A percentile compares a stretch with the other conserved stretches of the same genome.
Evolutionary conservation across 768 basidiomycete species (phyloP).

Genomic region (Tephrocybe sp.): DNA sequence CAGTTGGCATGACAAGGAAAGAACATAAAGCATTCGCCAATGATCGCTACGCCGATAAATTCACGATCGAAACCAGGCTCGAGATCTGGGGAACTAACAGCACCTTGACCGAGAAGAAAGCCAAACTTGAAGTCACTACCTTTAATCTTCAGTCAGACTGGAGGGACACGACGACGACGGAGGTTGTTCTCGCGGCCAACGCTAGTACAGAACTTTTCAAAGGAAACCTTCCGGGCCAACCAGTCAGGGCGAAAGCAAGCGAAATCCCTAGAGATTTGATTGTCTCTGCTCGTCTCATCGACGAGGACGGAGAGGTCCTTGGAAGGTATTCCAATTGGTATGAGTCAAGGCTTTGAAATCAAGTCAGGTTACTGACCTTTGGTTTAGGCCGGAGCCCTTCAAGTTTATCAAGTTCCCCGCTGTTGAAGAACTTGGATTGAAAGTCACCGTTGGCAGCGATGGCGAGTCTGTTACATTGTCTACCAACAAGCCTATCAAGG

Average conservation of each 20-base stretch:
- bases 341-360: slow-evolving; percentile 23
- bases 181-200: slow-evolving; percentile 63
- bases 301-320: slow-evolving; percentile 52
- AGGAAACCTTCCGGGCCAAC: slow-evolving; percentile 70
- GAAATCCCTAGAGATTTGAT: slow-evolving; percentile 67
- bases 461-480: slow-evolving; percentile 60
- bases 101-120: slow-evolving; percentile 55
- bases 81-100: slow-evolving; percentile 91
- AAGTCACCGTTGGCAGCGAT: slow-evolving; percentile 44
- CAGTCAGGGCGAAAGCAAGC: slow-evolving; percentile 60
- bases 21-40: slow-evolving; percentile 57
- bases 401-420: slow-evolving; percentile 86
- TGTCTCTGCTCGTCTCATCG: slow-evolving; percentile 66
- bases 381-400: slow-evolving; percentile 86
- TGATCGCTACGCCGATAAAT: slow-evolving; percentile 61
- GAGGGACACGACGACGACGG: slow-evolving; percentile 47
- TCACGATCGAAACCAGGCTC: slow-evolving; percentile 63
- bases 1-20: slow-evolving; percentile 84
- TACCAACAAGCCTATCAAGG: slow-evolving; percentile 75
- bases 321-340: slow-evolving; percentile 77
- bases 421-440: slow-evolving; percentile 54
- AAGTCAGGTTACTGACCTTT: background rate
- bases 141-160: slow-evolving; percentile 68
- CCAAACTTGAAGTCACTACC: slow-evolving; percentile 58
- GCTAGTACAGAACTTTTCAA: slow-evolving; percentile 82